These are phyloP conservation scores for Cymbomonas tetramitiformis DNA, from an alignment of 139 green algal species.

Conservation along the genomic window DNA sequence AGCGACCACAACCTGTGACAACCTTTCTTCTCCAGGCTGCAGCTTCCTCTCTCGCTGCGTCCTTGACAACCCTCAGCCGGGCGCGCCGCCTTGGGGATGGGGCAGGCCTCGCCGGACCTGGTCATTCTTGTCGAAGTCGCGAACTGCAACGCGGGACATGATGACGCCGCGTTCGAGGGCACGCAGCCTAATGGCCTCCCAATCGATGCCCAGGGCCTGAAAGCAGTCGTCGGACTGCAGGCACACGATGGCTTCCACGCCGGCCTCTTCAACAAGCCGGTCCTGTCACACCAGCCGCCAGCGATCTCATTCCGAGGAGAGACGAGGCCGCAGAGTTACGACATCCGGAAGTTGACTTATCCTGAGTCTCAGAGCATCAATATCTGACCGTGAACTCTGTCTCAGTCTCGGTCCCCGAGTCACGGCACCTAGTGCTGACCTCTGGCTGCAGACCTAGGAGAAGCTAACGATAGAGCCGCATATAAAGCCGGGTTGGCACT, in stretches of 20 bases:
- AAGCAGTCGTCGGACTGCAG: conserved; percentile 52
- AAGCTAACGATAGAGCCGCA: no score
- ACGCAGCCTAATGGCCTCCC: conserved; percentile 23
- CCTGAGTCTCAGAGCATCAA: no score
- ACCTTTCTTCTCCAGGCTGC: background rate
- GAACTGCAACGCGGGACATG: conserved; percentile 35
- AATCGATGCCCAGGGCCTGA: conserved; percentile 45
- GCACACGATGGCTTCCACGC: conserved; percentile 33
- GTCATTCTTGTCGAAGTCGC: conserved; percentile 60
- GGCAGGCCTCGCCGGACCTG: conserved; percentile 19
- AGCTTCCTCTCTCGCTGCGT: background rate
- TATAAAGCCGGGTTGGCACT: no score
- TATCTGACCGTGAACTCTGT: background rate
- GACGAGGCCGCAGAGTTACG: no score
- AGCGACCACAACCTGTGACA: background rate
- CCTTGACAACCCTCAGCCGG: background rate
- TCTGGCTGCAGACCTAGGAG: no score
- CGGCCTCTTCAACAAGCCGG: conserved; percentile 27
- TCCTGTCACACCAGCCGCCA: conserved; percentile 34
- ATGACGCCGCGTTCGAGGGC: conserved; percentile 31
- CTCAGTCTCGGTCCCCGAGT: background rate
- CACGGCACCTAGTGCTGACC: background rate
- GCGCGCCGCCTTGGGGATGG: background rate
- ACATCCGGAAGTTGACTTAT: no score
- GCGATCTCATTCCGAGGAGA: no score